Evolutionary conservation across 371 early-diverging fungal species (phyloP), one percentile per base, ranked within the genome.

Genomic region (Zopfochytrium polystomum): DNA sequence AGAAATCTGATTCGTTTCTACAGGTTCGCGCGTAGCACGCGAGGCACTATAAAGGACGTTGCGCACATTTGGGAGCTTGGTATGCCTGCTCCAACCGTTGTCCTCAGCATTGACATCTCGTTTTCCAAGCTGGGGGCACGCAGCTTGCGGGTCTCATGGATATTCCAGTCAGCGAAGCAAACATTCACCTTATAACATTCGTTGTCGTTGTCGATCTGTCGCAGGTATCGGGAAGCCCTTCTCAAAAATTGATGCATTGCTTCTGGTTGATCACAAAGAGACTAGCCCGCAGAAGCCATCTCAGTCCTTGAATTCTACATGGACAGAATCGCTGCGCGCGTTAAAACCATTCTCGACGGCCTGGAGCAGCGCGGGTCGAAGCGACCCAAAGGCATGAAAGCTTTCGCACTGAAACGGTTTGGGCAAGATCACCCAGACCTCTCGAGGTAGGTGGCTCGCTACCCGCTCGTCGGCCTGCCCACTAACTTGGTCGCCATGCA

Each of bases 51-150:
- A 11, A 81, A 81, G 62, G 81, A 81, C 44, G 70, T 81, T 2
- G 45, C 64, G 4, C 81, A 81, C 55, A 76, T 81, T 9, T 81
- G 78, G 74, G 81, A 81, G 48, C 63, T 81, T 4, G 80, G 78
- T 75, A 30, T 15, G 57, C 9, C 9, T 0, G 0, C 2, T 18
- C 44, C 15, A 32, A 11, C 32, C 34, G 22, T 38, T 1, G 22
- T 33, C 11, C 3, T 18, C 26, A 18, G 29, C 42, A 44, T 29
- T 44, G 13, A 5, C 29, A 2, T 38, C 65, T 30, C 4, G 13
- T 43, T 4, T 15, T 57, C 11, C 23, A 30, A 77, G 79, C 80
- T 18, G 80, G 79, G n/a, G 81, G 79, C 9, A 65, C 66, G 0
- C 52, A 35, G 20, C 58, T 78, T 31, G 54, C 74, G 1, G 70